Base-by-base conservation (phyloP, 2,329 filamentous ascomycete species). In the Penicillium sp. region DNA sequence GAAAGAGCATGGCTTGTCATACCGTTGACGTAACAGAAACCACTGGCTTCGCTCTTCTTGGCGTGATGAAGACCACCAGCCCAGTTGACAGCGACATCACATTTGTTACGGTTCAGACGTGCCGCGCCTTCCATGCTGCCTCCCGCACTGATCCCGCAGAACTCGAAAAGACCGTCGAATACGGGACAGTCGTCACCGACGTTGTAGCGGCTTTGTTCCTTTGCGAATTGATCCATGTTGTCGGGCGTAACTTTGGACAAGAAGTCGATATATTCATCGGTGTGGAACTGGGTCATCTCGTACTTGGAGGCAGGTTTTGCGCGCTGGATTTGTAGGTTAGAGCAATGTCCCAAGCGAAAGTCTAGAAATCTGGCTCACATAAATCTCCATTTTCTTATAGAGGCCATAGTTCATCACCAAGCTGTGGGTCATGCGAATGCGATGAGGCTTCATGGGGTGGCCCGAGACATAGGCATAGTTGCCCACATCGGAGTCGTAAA, bases 21-120 rank as follows among this genome's bases (percentile, higher is more conserved):
- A 73, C 70, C 92, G 70, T 99, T 99, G 74, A 97, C 92, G 72
- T 99, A 99, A 73, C 93, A 99, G 70, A 99, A 99, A 0, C 93
- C 93, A 39, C 88, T 93, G 0, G 93, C 92, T 73, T 95, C 90
- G 49, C 87, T 86, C 69, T 92, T 93, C 71, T 97, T 96, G 33
- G 93, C 93, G 66, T 99, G 93, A 70, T 99, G 93, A 34, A 99
- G 81, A 36, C 93, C 93, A 48, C 93, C 93, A 22, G 91, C 92
- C 93, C 93, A 99, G 61, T 95, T 95, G 48, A 75, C 66, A 10
- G 82, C 81, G 51, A 86, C 79, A 59, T 87, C 83, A 63, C 83
- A 86, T 64, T 87, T 86, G 40, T 80, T 80, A 49, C 83, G 73
- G 60, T 86, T 86, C 58, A 87, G 68, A 44, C 82, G 76, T n/a